phyloP scores from a whole-genome alignment of 371 early-diverging fungal species.

The Mortierella sp. region DNA sequence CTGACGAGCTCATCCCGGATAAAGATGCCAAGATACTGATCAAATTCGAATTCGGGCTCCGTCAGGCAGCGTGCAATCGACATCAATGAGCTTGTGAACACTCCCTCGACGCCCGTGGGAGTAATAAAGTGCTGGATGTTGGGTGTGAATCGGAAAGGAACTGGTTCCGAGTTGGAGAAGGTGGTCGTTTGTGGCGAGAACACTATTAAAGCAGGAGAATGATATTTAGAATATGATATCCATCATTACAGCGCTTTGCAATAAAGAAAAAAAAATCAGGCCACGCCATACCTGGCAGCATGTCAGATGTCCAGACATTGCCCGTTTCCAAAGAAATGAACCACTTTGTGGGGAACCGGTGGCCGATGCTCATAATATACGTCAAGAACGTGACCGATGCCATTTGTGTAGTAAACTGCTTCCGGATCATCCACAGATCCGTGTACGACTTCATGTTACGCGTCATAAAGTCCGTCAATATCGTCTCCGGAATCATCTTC shows the following conservation, averaged over 20 bases:
- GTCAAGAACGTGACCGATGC: slow-evolving; percentile 91
- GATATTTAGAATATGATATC: slow-evolving; percentile 17
- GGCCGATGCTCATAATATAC: slow-evolving; percentile 87
- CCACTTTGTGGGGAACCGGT: slow-evolving; percentile 89
- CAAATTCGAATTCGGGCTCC: slow-evolving; percentile 84
- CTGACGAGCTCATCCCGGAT: slow-evolving; percentile 91
- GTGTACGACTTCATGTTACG: slow-evolving; percentile 78
- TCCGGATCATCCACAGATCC: slow-evolving; percentile 93
- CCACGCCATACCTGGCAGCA: slow-evolving; percentile 73
- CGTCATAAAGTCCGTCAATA: slow-evolving; percentile 80
- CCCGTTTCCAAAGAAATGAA: slow-evolving; percentile 86
- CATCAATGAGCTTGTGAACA: slow-evolving; percentile 85
- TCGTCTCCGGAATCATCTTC: slow-evolving; percentile 84
- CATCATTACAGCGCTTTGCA: too few species aligned
- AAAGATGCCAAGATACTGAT: slow-evolving; percentile 86
- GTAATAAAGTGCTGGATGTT: slow-evolving; percentile 95
- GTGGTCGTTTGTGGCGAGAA: slow-evolving; percentile 51
- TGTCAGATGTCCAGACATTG: slow-evolving; percentile 83
- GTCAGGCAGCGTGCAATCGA: slow-evolving; percentile 83
- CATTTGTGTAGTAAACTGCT: slow-evolving; percentile 92
- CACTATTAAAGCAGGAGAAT: slow-evolving; percentile 10
- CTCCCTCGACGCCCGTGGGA: slow-evolving; percentile 92
- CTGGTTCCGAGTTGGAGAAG: slow-evolving; percentile 76
- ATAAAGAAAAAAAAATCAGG: slow-evolving; percentile 36
- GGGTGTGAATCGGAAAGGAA: slow-evolving; percentile 98